phyloP scores from a whole-genome alignment of 2,329 filamentous ascomycete species.

The Trichophaea hybrida region DNA sequence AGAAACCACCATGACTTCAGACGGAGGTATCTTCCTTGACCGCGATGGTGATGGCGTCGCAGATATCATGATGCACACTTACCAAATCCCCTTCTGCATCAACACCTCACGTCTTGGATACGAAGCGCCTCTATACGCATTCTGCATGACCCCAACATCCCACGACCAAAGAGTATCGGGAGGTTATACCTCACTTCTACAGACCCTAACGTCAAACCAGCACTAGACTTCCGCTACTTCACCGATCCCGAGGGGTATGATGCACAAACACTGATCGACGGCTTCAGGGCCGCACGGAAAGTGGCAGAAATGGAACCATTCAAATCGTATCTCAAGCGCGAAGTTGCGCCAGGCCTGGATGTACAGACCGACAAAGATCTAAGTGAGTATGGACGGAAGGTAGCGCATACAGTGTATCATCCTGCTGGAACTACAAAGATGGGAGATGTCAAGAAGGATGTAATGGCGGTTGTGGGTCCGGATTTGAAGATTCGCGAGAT shows the following conservation, averaged over 20 bases:
- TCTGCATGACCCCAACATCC: slow-evolving; percentile 90
- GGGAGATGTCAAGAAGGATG: slow-evolving; percentile 51
- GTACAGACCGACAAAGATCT: slow-evolving; percentile 66
- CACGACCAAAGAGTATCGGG: slow-evolving; percentile 63
- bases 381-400: slow-evolving; percentile 64
- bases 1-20: slow-evolving; percentile 83
- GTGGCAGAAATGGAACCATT: slow-evolving; percentile 63
- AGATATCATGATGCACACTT: slow-evolving; percentile 94
- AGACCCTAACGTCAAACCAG: slow-evolving; percentile 63
- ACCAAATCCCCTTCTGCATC: slow-evolving; percentile 61
- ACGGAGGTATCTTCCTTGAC: slow-evolving; percentile 76
- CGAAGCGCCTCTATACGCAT: slow-evolving; percentile 56
- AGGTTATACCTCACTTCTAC: slow-evolving; percentile 61
- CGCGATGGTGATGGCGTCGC: slow-evolving; percentile 60
- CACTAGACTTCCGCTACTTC: slow-evolving; percentile 80
- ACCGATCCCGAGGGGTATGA: slow-evolving; percentile 76
- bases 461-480: slow-evolving; percentile 64
- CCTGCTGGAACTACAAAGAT: slow-evolving; percentile 83
- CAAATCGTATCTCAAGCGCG: slow-evolving; percentile 67
- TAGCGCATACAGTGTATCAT: slow-evolving; percentile 81
- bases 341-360: slow-evolving; percentile 62
- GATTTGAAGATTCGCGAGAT: slow-evolving; percentile 58
- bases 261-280: slow-evolving; percentile 63
- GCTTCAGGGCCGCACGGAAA: slow-evolving; percentile 61
- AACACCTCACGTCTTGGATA: slow-evolving; percentile 30